phyloP scores from a whole-genome alignment of 148 eudicot species.

The Camellia granthamiana region DNA sequence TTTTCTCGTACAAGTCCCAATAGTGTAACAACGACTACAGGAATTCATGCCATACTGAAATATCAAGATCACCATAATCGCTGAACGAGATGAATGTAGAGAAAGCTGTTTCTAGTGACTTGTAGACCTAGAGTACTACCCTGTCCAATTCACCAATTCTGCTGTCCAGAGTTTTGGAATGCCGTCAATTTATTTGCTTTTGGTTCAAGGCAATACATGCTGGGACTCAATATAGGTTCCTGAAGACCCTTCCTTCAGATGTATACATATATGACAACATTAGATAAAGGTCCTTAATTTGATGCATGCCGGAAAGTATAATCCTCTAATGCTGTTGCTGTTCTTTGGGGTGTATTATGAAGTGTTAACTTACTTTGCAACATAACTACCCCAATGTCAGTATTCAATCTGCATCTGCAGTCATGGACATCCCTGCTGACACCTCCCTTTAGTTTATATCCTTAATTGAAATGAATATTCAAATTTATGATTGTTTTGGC shows the following conservation, averaged over 20 bases:
- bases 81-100: background rate
- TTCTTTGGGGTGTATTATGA: background rate
- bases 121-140: background rate
- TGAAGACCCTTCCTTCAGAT: background rate
- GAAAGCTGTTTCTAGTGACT: background rate
- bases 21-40: background rate
- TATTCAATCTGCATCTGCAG: background rate
- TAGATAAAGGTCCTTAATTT: background rate
- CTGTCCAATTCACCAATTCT: background rate
- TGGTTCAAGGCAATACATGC: conserved; percentile 6
- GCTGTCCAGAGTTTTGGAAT: background rate
- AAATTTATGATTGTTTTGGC: background rate
- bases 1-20: background rate
- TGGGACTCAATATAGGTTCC: background rate
- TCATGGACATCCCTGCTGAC: background rate
- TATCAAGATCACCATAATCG: background rate
- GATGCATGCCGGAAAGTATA: background rate
- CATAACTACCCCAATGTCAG: background rate
- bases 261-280: background rate
- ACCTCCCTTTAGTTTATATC: background rate
- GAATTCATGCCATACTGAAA: background rate
- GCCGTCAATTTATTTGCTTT: background rate
- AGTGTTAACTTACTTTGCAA: background rate
- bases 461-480: background rate
- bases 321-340: background rate